A percentile compares a stretch with the other conserved stretches of the same genome.
These are phyloP conservation scores for Astrocystis sublimbata DNA, from an alignment of 495 filamentous ascomycete genomes.

Conservation along the genomic window DNA sequence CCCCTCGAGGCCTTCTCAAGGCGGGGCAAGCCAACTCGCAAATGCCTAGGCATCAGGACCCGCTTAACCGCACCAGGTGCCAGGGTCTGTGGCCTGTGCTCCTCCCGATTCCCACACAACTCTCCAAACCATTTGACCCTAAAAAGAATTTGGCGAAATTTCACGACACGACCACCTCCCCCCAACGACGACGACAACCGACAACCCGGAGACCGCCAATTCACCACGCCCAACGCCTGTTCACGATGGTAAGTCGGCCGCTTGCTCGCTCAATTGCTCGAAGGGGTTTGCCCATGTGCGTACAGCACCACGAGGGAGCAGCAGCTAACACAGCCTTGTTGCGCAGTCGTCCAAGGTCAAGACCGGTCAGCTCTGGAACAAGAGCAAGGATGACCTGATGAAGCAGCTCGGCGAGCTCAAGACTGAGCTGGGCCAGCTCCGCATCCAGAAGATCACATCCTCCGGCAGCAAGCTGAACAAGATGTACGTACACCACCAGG, in stretches of 20 bases:
- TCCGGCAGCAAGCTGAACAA: slow-evolving; percentile 92
- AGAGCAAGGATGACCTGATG: slow-evolving; percentile 95
- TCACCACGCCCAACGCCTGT: slow-evolving; percentile 34
- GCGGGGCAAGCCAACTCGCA: not conserved
- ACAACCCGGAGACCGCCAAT: slow-evolving; percentile 41
- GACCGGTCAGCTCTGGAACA: slow-evolving; percentile 92
- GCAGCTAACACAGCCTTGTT: slow-evolving; percentile 14
- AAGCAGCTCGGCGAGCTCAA: slow-evolving; percentile 94
- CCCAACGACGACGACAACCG: slow-evolving; percentile 22
- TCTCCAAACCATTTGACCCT: slow-evolving; percentile 31
- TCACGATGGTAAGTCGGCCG: slow-evolving; percentile 51
- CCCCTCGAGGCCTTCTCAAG: no score
- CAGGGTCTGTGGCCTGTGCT: slow-evolving; percentile 16
- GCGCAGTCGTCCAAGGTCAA: slow-evolving; percentile 89
- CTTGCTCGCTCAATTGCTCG: no score
- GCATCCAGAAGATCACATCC: slow-evolving; percentile 95
- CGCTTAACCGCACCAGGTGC: not conserved
- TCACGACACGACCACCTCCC: slow-evolving; percentile 31
- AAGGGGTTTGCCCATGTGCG: no score
- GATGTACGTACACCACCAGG: slow-evolving; percentile 71
- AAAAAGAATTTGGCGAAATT: slow-evolving; percentile 36
- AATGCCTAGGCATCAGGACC: not conserved
- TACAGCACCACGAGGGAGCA: no score
- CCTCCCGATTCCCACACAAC: slow-evolving; percentile 18
- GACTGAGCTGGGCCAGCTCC: slow-evolving; percentile 87